These are phyloP conservation scores for Elongisporangium prolatum DNA, from an alignment of 352 stramenopile genomes.

Conservation along the genomic window DNA sequence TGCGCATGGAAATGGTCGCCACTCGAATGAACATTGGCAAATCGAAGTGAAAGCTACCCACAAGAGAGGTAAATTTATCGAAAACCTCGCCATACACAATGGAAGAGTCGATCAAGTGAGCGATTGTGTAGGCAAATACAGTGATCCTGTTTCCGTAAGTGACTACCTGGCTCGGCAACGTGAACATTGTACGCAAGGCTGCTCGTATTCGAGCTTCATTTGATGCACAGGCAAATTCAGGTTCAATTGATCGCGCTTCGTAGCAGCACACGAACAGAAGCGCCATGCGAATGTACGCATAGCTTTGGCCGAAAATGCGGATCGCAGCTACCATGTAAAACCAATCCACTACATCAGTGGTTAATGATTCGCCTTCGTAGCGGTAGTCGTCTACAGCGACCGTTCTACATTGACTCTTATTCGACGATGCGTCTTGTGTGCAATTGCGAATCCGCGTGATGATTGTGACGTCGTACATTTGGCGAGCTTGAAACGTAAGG, in stretches of 20 bases:
- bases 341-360: slow-evolving; percentile 3
- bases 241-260: slow-evolving; percentile 3
- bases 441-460: slow-evolving; percentile 6
- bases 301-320: slow-evolving; percentile 10
- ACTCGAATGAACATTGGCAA: background rate
- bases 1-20: background rate
- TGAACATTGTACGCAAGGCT: slow-evolving; percentile 8
- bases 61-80: slow-evolving; percentile 4
- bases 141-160: slow-evolving; percentile 15
- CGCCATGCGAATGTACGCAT: slow-evolving; percentile 6
- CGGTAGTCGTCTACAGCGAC: slow-evolving; percentile 10
- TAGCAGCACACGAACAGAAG: slow-evolving; percentile 14
- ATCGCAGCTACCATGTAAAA: slow-evolving; percentile 1
- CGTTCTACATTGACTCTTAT: slow-evolving; percentile 1
- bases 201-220: background rate
- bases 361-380: slow-evolving; percentile 5
- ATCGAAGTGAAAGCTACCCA: background rate
- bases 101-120: slow-evolving; percentile 13
- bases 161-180: slow-evolving; percentile 14
- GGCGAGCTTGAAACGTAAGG: background rate
- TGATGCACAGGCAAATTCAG: background rate
- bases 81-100: slow-evolving; percentile 7
- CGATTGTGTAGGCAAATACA: slow-evolving; percentile 13
- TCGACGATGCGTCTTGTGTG: background rate
- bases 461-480: background rate